Percentiles rank a stretch among this genome's conserved stretches.
Conservation (phyloP, 129 eudicot genomes). For the Pittosporum tobira region DNA sequence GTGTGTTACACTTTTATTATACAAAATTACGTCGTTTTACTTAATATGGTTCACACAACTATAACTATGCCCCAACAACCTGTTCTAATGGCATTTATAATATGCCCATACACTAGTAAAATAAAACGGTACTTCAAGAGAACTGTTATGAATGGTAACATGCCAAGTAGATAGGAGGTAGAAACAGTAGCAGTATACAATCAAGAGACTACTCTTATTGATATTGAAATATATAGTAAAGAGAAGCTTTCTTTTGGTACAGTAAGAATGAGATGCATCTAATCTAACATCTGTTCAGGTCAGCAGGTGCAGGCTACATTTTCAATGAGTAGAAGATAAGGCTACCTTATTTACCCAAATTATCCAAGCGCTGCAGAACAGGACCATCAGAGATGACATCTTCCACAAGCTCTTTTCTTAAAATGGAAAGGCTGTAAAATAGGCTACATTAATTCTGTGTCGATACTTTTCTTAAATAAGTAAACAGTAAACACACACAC, state of each 20-base stretch:
- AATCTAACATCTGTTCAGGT: constrained; percentile 19
- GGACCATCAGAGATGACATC: constrained; percentile 7
- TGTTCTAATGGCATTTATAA: no score
- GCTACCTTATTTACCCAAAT: constrained; percentile 13
- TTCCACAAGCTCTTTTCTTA: constrained; percentile 17
- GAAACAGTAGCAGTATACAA: neutral
- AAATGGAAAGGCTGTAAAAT: constrained; percentile 16
- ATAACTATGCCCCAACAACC: no score
- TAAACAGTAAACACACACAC: no score
- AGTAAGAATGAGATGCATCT: constrained; percentile 22
- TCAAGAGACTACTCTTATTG: neutral
- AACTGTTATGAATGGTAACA: neutral
- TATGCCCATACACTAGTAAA: no score
- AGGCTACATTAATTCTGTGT: constrained; percentile 1
- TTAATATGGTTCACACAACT: no score
- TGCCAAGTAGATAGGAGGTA: neutral
- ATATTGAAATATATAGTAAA: constrained; percentile 8
- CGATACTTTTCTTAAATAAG: neutral
- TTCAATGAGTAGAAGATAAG: neutral
- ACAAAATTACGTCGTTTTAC: no score
- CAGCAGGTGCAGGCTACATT: neutral
- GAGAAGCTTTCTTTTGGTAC: constrained; percentile 19
- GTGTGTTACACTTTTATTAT: no score
- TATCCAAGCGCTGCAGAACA: constrained; percentile 13
- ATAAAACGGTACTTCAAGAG: neutral